Evolutionary conservation across 164 flowering plant species (phyloP), one percentile per base, ranked within the genome.

Genomic region (Annona squamosa): DNA sequence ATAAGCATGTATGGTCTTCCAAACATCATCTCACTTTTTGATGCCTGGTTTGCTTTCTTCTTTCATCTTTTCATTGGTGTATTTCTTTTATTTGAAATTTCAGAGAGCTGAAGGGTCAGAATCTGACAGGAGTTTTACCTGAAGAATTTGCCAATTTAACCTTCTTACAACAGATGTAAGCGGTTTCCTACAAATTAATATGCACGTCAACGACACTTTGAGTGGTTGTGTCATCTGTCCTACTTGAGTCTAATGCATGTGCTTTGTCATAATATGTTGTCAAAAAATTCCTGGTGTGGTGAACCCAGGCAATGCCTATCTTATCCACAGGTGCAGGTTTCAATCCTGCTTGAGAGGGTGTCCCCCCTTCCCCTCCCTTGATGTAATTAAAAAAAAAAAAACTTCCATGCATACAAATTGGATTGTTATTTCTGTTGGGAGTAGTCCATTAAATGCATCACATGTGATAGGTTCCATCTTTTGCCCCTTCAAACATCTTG

Each of bases 21-120:
- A 52, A 5, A 16, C 16, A 10, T 41, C 16, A 13, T 6, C 45
- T 65, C 16, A 10, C 17, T 65, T 10, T 65, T 41, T 37, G 47
- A 2, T 65, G 37, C 45, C 43, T 13, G 41, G 7, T 42, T 10
- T 65, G 4, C 1, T 37, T 37, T 43, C 16, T 43, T 9, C 1
- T 4, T 2, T 7, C 4, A 10, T 9, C 43, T 42, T 42, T 37
- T n/a, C 4, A 3, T 65, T 10, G 3, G 41, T 13, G 41, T 41
- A 3, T 65, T 12, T 16, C 43, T 9, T 65, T 43, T 1, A 10
- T 65, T 42, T 42, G 68, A 65, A 65, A 65, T 65, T 63, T 46
- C 45, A 68, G 70, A 42, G 70, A 68, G 52, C 56, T 68, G 5
- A 68, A 68, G n/a, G 37, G 70, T 46, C 70, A 68, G 70, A 68